Percentiles rank a stretch among this genome's conserved stretches.
These are phyloP conservation scores for Macadamia integrifolia DNA, from an alignment of 164 flowering plant genomes.

Conservation along the genomic window DNA sequence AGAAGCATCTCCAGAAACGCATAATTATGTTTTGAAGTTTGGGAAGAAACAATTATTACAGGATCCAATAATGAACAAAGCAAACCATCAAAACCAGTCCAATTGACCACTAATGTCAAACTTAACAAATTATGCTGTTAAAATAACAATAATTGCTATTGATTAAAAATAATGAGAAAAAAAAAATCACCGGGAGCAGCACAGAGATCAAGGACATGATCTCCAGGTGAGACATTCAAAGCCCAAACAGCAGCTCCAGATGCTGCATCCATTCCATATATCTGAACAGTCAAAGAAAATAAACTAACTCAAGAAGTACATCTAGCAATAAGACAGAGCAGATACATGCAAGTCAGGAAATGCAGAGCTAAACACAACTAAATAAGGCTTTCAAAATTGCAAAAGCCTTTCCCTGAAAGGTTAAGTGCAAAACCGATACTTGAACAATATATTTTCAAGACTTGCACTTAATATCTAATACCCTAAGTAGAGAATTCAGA, in stretches of 20 bases:
- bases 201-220: conserved; percentile 94
- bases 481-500: not conserved
- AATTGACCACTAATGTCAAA: too few species aligned
- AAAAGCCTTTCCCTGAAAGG: not conserved
- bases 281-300: conserved; percentile 28
- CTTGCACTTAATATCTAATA: not conserved
- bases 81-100: too few species aligned
- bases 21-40: too few species aligned
- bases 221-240: conserved; percentile 58
- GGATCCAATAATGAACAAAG: too few species aligned
- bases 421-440: not conserved
- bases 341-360: not conserved
- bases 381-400: not conserved
- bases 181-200: conserved; percentile 79
- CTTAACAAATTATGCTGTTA: too few species aligned
- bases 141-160: too few species aligned
- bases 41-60: too few species aligned
- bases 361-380: not conserved
- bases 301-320: too few species aligned
- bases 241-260: conserved; percentile 94
- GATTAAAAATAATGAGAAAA: not conserved
- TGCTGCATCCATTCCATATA: conserved; percentile 95
- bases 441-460: not conserved
- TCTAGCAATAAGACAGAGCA: too few species aligned
- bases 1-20: too few species aligned